phyloP scores from a whole-genome alignment of 106 monocot species.

The Posidonia australis region DNA sequence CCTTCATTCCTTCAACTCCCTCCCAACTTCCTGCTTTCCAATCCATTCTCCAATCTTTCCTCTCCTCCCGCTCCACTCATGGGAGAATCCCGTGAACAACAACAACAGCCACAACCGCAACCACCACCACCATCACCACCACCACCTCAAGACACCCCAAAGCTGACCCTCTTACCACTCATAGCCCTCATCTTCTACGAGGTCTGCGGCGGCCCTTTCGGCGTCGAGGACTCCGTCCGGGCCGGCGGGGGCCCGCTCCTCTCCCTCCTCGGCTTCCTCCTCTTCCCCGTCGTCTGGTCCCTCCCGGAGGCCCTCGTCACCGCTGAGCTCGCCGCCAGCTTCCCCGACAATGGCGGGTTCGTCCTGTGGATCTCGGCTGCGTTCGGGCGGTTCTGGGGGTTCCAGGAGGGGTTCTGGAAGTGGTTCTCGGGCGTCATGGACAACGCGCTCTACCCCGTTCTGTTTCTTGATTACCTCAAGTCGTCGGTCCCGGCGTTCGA shows the following conservation, averaged over 20 bases:
- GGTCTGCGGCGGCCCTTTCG: slow-evolving; percentile 89
- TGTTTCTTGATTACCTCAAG: slow-evolving; percentile 76
- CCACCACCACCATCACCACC: background rate
- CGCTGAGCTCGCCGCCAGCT: slow-evolving; percentile 62
- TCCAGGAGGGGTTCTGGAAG: slow-evolving; percentile 66
- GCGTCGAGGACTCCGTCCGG: slow-evolving; percentile 75
- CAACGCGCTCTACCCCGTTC: slow-evolving; percentile 80
- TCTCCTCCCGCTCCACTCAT: too few species aligned
- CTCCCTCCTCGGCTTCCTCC: slow-evolving; percentile 63
- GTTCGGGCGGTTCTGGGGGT: slow-evolving; percentile 51
- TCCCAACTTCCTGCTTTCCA: too few species aligned
- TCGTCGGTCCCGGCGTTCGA: slow-evolving; percentile 25
- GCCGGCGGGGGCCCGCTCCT: slow-evolving; percentile 68
- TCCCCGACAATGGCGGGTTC: slow-evolving; percentile 71
- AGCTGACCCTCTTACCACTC: slow-evolving; percentile 54
- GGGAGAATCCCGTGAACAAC: too few species aligned
- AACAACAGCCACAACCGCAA: too few species aligned
- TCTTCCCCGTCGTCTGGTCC: slow-evolving; percentile 72
- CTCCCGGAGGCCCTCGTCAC: slow-evolving; percentile 86
- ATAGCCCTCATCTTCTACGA: slow-evolving; percentile 89
- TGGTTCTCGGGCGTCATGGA: slow-evolving; percentile 71
- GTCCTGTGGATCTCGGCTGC: slow-evolving; percentile 72
- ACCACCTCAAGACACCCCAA: background rate
- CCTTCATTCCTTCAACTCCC: too few species aligned
- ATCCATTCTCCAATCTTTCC: too few species aligned